Percentiles rank a stretch among this genome's conserved stretches.
phyloP scores from a whole-genome alignment of 2,329 filamentous ascomycete genomes.

The Paracorniculantispora psalliotae region DNA sequence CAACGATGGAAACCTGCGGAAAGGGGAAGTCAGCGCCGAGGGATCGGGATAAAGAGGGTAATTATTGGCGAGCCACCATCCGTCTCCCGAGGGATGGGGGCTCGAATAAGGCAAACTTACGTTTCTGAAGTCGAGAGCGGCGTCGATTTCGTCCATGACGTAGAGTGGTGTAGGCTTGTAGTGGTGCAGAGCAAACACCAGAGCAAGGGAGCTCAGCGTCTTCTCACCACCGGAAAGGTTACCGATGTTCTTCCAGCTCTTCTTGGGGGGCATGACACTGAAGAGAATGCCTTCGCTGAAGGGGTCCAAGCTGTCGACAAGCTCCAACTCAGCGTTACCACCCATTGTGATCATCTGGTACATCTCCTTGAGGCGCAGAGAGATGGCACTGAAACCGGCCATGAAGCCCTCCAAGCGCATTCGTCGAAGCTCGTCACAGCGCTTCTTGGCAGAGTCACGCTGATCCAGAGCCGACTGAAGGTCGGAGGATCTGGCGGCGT shows the following conservation, averaged over 20 bases:
- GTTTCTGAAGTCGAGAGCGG: slow-evolving; percentile 94
- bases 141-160: slow-evolving; percentile 99
- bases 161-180: slow-evolving; percentile 97
- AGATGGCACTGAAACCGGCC: slow-evolving; percentile 94
- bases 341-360: slow-evolving; percentile 99
- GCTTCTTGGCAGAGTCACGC: slow-evolving; percentile 84
- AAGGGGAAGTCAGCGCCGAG: neutral
- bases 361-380: slow-evolving; percentile 95
- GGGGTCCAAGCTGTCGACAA: slow-evolving; percentile 92
- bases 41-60: neutral
- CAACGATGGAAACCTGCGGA: slow-evolving; percentile 86
- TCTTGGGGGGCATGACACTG: slow-evolving; percentile 98
- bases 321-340: slow-evolving; percentile 93
- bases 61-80: slow-evolving; percentile 3
- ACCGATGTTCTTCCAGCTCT: slow-evolving; percentile 99
- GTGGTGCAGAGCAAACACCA: slow-evolving; percentile 97
- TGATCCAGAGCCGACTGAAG: slow-evolving; percentile 70
- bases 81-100: neutral
- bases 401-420: slow-evolving; percentile 94
- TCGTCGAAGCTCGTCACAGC: slow-evolving; percentile 85
- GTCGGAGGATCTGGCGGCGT: slow-evolving; percentile 76
- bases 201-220: slow-evolving; percentile 83
- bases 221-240: slow-evolving; percentile 96
- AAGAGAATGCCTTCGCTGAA: slow-evolving; percentile 97
- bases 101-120: slow-evolving; percentile 53